Percentiles rank a stretch among this genome's conserved stretches.
Evolutionary conservation across 2,329 filamentous ascomycete genomes (phyloP).

Genomic region (Mollisia scopiformis): DNA sequence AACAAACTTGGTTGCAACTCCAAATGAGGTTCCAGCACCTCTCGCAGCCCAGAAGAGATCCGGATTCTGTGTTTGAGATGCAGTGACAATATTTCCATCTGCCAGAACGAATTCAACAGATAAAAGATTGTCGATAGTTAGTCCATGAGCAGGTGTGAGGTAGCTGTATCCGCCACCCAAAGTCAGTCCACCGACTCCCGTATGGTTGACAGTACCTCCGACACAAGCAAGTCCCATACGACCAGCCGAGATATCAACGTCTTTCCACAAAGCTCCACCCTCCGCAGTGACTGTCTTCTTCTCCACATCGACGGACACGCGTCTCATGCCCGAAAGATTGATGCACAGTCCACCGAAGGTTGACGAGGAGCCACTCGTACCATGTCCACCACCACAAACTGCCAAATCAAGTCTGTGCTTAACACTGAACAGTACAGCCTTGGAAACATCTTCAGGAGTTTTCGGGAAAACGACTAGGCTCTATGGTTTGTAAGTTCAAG

Average conservation of each 20-base stretch:
- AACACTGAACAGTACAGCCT: slow-evolving; percentile 11
- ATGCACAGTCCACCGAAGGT: slow-evolving; percentile 18
- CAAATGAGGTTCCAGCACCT: slow-evolving; percentile 26
- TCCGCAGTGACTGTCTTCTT: slow-evolving; percentile 22
- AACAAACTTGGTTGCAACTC: slow-evolving; percentile 16
- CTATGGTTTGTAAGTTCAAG: slow-evolving; percentile 1
- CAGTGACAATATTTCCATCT: slow-evolving; percentile 20
- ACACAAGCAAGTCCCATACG: slow-evolving; percentile 26
- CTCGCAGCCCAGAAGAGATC: slow-evolving; percentile 30
- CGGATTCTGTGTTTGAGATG: slow-evolving; percentile 16
- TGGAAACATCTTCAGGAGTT: slow-evolving; percentile 15
- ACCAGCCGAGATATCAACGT: slow-evolving; percentile 26
- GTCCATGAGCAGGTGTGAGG: slow-evolving; percentile 45
- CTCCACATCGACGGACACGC: slow-evolving; percentile 9
- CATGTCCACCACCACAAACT: slow-evolving; percentile 2
- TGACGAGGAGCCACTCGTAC: slow-evolving; percentile 14
- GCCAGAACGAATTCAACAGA: slow-evolving; percentile 25
- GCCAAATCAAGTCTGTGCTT: slow-evolving; percentile 15
- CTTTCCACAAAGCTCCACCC: slow-evolving; percentile 29
- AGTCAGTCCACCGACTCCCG: slow-evolving; percentile 23
- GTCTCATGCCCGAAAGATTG: slow-evolving; percentile 17
- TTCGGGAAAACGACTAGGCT: slow-evolving; percentile 17
- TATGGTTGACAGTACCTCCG: slow-evolving; percentile 26
- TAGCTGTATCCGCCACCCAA: slow-evolving; percentile 49
- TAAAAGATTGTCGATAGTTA: slow-evolving; percentile 29